Evolutionary conservation across 441 rosid genomes (phyloP), one percentile per base, ranked within the genome.

Genomic region (Rhodomyrtus psidioides): DNA sequence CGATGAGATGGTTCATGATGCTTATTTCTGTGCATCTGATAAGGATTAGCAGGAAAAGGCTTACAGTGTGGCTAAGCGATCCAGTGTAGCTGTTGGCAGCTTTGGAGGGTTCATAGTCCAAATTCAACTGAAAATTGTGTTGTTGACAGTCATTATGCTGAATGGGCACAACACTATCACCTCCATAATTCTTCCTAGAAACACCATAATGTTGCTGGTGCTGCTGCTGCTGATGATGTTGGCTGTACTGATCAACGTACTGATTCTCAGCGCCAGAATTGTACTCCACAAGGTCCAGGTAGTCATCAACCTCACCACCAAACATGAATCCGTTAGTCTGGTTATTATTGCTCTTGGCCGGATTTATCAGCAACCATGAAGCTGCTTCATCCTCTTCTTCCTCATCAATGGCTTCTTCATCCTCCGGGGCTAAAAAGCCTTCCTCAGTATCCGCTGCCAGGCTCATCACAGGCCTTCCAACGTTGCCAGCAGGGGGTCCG

Each of bases 361-460:
- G 93, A 88, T 93, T 94, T 49, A 90, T 88, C 85, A 96, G 83
- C 82, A 97, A 62, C 99, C 99, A 97, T 0, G 98, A 94, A 79
- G 96, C 97, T 3, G 97, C 98, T 85, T 95, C 99, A 12, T 92
- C 91, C 82, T 93, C 97, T 7, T 92, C 97, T 9, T 93, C 98
- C 57, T 93, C 96, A 6, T 84, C 91, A 24, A 56, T 17, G 4
- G 85, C 84, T 30, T 90, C 93, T 21, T 86, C 92, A 75, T 89
- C 85, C n/a, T 89, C 93, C n/a, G 86, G 89, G 28, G 79, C 88
- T 83, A 89, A 53, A 86, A 91, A 85, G 21, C 88, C 88, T 44
- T 91, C 93, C 83, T 86, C 90, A 54, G 86, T 88, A 15, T 82
- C 90, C 30, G 59, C 91, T 16, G 82, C 60, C 74, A 21, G 79